Base-by-base conservation (phyloP, 257 asterid genomes). In the Leptodermis oblonga region DNA sequence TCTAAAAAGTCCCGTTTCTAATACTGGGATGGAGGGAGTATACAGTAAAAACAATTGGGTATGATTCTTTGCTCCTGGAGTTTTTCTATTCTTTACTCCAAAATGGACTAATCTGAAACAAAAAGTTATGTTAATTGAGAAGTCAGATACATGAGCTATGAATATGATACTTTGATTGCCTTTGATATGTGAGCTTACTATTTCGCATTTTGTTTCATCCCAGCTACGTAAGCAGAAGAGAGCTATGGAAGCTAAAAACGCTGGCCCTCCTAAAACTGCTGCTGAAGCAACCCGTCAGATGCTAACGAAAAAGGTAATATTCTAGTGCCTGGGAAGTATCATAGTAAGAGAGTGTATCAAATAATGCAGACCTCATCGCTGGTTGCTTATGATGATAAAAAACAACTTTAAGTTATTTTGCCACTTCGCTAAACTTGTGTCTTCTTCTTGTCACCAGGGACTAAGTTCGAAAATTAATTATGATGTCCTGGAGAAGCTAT, bases 161-260 rank as follows among this genome's bases (percentile, higher is more conserved):
- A n/a, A n/a, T 54, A 74, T 62, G 23, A 55, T 70, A 37, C 14
- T 70, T 20, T 69, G 68, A 20, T 66, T 69, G 51, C n/a, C 55
- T 25, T 69, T 68, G 66, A 69, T 58, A 43, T 25, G 7, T 26
- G 60, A 59, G 22, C 42, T 46, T 69, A 76, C 67, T 31, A 58
- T 63, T 67, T 52, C 31, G 31, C 12, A 46, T 67, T n/a, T 59
- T 55, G 17, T 62, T n/a, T 41, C 14, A 28, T 49, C 56, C 68
- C 90, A 88, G 96, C 89, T 83, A 77, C 86, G 70, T 60, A 85
- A 78, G 74, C 97, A 82, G 83, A 85, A 82, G 83, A 85, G 95
- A 66, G 90, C 92, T 59, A 84, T 83, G 31, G 96, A 90, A 26
- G 11, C 72, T 18, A 87, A 83, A 76, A 82, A 76, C 73, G 37